phyloP scores from a whole-genome alignment of 139 green algal genomes.

The Raphidocelis subcapitata region DNA sequence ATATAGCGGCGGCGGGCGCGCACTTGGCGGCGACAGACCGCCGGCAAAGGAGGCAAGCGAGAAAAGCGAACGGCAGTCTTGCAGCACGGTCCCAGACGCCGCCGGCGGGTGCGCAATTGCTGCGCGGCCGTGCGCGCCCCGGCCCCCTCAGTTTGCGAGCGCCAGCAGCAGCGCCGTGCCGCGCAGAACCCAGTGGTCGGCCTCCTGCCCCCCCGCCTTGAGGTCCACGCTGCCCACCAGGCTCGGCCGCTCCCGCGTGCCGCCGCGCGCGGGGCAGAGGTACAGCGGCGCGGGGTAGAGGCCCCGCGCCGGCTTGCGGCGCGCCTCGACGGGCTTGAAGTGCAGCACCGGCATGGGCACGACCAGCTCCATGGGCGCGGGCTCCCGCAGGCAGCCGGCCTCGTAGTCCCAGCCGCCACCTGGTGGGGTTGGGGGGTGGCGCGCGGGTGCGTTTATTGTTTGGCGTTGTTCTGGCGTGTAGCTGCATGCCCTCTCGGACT shows the following conservation, averaged over 20 bases:
- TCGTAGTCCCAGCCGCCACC: conserved; percentile 84
- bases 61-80: too few species aligned
- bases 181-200: conserved; percentile 82
- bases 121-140: too few species aligned
- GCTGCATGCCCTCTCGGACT: too few species aligned
- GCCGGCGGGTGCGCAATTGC: too few species aligned
- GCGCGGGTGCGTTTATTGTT: background rate
- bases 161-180: conserved; percentile 76
- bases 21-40: too few species aligned
- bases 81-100: too few species aligned
- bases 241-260: conserved; percentile 74
- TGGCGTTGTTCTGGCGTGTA: background rate
- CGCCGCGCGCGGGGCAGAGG: conserved; percentile 79
- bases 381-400: conserved; percentile 78
- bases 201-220: conserved; percentile 56
- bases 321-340: conserved; percentile 87
- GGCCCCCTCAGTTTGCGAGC: conserved; percentile 42
- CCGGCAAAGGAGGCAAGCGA: too few species aligned
- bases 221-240: conserved; percentile 86
- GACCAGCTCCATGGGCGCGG: conserved; percentile 88
- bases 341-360: conserved; percentile 86
- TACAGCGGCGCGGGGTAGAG: conserved; percentile 83
- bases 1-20: too few species aligned
- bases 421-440: too few species aligned
- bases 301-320: conserved; percentile 67